Percentiles rank a stretch among this genome's conserved stretches.
Evolutionary conservation across 2,329 filamentous ascomycete species (phyloP).

Genomic region (Ramularia endophylla): DNA sequence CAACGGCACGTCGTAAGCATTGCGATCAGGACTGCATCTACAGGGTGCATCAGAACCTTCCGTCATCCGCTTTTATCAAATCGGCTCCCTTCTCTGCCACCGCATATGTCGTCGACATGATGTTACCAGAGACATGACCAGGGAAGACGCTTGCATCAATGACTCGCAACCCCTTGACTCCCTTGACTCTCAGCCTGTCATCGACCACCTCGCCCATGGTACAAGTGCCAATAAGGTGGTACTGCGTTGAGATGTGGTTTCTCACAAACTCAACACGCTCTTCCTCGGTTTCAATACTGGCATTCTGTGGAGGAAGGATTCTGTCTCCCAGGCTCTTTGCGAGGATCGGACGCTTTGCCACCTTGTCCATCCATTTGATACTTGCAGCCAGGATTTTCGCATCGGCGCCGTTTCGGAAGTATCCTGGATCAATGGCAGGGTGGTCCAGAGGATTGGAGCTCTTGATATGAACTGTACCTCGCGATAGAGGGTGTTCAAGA

Average conservation of each 20-base stretch:
- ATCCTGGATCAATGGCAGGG: slow-evolving; percentile 30
- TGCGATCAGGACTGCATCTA: too few species aligned
- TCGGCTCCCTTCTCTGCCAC: slow-evolving; percentile 35
- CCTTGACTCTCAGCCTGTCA: slow-evolving; percentile 26
- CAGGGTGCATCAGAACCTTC: slow-evolving; percentile 3
- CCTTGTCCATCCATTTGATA: slow-evolving; percentile 37
- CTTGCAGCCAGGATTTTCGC: slow-evolving; percentile 28
- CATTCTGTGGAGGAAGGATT: slow-evolving; percentile 28
- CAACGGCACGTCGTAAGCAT: too few species aligned
- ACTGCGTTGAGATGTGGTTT: slow-evolving; percentile 30
- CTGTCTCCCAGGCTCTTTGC: slow-evolving; percentile 36
- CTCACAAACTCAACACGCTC: slow-evolving; percentile 25
- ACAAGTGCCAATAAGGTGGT: slow-evolving; percentile 37
- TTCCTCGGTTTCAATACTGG: slow-evolving; percentile 22
- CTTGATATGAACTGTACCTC: slow-evolving; percentile 28
- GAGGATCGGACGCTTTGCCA: slow-evolving; percentile 40
- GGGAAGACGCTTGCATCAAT: slow-evolving; percentile 34
- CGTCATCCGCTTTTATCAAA: slow-evolving; percentile 25
- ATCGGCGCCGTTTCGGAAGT: slow-evolving; percentile 28
- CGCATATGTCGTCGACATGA: slow-evolving; percentile 30
- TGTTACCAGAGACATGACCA: slow-evolving; percentile 28
- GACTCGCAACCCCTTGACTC: slow-evolving; percentile 25
- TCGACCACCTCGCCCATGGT: slow-evolving; percentile 32
- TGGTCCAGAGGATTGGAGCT: slow-evolving; percentile 20
- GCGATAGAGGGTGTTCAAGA: slow-evolving; percentile 25